Percentiles rank a stretch among this genome's conserved stretches.
Evolutionary conservation across 2,329 filamentous ascomycete genomes (phyloP).

Genomic region (Claviceps pazoutovae): DNA sequence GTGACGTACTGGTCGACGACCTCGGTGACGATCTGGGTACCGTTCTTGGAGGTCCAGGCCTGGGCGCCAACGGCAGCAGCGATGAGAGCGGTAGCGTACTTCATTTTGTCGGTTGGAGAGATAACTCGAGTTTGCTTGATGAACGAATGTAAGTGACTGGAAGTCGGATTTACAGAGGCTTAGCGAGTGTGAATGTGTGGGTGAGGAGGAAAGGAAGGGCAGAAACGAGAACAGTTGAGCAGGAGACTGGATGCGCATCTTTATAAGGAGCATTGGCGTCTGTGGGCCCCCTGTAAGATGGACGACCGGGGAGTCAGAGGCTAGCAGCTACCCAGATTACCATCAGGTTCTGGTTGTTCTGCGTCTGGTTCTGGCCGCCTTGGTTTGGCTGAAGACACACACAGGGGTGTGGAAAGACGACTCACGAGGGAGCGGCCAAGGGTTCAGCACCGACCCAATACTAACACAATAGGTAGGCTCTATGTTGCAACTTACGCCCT

Average conservation of each 20-base stretch:
- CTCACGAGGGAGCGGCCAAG: too few relatives aligned
- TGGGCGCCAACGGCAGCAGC: conserved; percentile 27
- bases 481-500: too few relatives aligned
- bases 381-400: too few relatives aligned
- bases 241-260: conserved; percentile 27
- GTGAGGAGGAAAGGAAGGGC: conserved; percentile 27
- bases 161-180: conserved; percentile 32
- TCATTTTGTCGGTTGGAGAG: conserved; percentile 44
- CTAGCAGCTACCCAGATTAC: too few relatives aligned
- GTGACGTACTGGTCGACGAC: conserved; percentile 53
- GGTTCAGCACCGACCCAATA: too few relatives aligned
- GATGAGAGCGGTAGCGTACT: conserved; percentile 43
- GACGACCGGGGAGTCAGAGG: too few relatives aligned
- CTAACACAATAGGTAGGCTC: too few relatives aligned
- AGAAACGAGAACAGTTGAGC: conserved; percentile 11
- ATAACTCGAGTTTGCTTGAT: conserved; percentile 17
- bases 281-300: not conserved
- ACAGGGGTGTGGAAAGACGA: too few relatives aligned
- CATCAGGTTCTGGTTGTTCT: too few relatives aligned
- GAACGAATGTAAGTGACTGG: conserved; percentile 48
- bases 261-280: conserved; percentile 27
- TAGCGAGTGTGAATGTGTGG: conserved; percentile 34
- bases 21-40: conserved; percentile 45
- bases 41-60: conserved; percentile 22
- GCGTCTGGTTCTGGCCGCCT: too few relatives aligned